Percentiles rank a stretch among this genome's conserved stretches.
phyloP scores from a whole-genome alignment of 495 filamentous ascomycete genomes.

The Tuber microsphaerosporum region DNA sequence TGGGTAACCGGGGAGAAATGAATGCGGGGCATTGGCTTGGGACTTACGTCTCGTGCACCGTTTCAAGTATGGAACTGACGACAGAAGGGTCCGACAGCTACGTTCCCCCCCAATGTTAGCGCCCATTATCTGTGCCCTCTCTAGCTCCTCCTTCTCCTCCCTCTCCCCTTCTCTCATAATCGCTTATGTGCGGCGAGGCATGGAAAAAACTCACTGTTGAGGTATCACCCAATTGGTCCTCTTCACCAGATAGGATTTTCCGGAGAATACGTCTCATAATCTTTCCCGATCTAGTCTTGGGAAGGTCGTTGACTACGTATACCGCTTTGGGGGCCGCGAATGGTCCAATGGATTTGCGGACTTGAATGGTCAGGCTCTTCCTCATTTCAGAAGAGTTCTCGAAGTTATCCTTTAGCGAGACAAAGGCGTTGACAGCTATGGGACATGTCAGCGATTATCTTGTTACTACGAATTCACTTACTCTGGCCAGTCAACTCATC shows the following conservation, averaged over 20 bases:
- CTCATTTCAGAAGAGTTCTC: slow-evolving; percentile 71
- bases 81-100: slow-evolving; percentile 73
- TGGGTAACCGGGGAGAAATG: not conserved
- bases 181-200: slow-evolving; percentile 1
- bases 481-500: slow-evolving; percentile 91
- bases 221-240: slow-evolving; percentile 89
- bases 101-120: not conserved
- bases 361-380: slow-evolving; percentile 89
- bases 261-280: slow-evolving; percentile 97
- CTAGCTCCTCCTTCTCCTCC: not conserved
- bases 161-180: not conserved
- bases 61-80: slow-evolving; percentile 79
- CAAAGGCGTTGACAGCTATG: slow-evolving; percentile 81
- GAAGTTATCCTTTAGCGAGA: slow-evolving; percentile 80
- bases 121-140: not conserved
- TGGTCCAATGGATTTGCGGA: slow-evolving; percentile 92
- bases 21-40: not conserved
- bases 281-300: slow-evolving; percentile 95
- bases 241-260: slow-evolving; percentile 93
- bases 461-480: not conserved
- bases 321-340: slow-evolving; percentile 95
- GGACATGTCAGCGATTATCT: not conserved
- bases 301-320: slow-evolving; percentile 81
- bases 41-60: slow-evolving; percentile 53
- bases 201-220: slow-evolving; percentile 53